Conservation (phyloP, 805 yeast species). For the Candida chilensis region DNA sequence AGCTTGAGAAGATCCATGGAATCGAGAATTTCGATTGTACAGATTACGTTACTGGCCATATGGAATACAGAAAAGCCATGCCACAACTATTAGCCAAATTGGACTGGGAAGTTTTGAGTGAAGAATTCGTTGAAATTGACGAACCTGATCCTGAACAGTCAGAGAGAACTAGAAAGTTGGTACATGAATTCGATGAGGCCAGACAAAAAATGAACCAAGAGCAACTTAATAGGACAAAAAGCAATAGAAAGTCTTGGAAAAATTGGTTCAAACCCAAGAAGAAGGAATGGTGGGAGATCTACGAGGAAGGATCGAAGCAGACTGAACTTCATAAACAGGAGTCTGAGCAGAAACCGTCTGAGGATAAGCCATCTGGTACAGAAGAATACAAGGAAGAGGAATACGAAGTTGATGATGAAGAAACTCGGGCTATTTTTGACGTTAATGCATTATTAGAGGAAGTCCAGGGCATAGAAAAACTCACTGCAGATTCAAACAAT, state of each 20-base stretch:
- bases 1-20: constrained; percentile 51
- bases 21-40: constrained; percentile 87
- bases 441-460: constrained; percentile 32
- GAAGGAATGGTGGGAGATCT: constrained; percentile 52
- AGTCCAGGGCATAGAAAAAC: constrained; percentile 31
- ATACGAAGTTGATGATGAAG: constrained; percentile 10
- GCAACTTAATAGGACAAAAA: constrained; percentile 15
- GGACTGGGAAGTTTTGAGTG: constrained; percentile 78
- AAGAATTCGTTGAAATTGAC: constrained; percentile 91
- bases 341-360: too few species aligned
- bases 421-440: constrained; percentile 27
- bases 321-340: constrained; percentile 10
- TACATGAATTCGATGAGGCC: constrained; percentile 83
- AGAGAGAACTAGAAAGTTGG: constrained; percentile 74
- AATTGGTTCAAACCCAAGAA: constrained; percentile 37
- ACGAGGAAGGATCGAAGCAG: constrained; percentile 27
- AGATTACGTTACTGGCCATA: constrained; percentile 83
- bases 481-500: constrained; percentile 14
- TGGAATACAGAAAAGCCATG: constrained; percentile 93
- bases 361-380: too few species aligned
- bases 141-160: constrained; percentile 88
- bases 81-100: constrained; percentile 65
- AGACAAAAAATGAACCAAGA: constrained; percentile 49
- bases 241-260: constrained; percentile 34
- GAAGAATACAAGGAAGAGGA: constrained; percentile 7